Base-by-base conservation (phyloP, 2,329 filamentous ascomycete species). In the Colletotrichum sp. region DNA sequence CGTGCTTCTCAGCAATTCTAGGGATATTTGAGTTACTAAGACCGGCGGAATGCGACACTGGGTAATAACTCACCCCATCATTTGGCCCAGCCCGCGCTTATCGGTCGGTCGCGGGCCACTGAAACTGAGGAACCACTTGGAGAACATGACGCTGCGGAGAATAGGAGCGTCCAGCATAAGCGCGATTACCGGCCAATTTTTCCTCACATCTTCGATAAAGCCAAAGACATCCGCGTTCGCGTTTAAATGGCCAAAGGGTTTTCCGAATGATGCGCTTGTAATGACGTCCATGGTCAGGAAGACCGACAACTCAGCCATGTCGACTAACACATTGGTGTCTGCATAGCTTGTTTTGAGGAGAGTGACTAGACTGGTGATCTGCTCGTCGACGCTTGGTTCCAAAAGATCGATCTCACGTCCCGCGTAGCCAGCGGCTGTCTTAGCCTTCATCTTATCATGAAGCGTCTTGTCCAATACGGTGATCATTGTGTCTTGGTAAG, bases 211-310 rank as follows among this genome's bases (percentile, higher is more conserved):
- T 34, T 36, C 66, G 6, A 76, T 74, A 75, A 78, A 81, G 2
- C 71, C 76, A 30, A 77, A 79, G 9, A 81, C 34, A 65, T 81
- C 80, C 3, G 52, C 60, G 26, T 80, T 79, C 9, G 74, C 73
- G n/a, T 80, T 71, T 0, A 82, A 48, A 56, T 79, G 80, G 1
- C 80, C 80, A 71, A 82, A 82, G 1, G 78, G 73, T 36, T 79
- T 55, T n/a, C 80, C 80, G 48, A 78, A 81, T 1, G 78, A 77
- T 7, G 80, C 61, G 8, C 73, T 69, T 2, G 80, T 81, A 38
- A 82, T 79, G 10, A 78, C 77, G 24, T 82, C 80, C 26, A 83
- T 65, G 26, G 66, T 68, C 8, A 75, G 36, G 12, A 38, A 78
- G 12, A 24, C 21, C 1, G 66, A n/a, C 16, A 73, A 8, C n/a